Evolutionary conservation across 352 stramenopile species (phyloP), one percentile per base, ranked within the genome.

Genomic region (Pythium volutum): DNA sequence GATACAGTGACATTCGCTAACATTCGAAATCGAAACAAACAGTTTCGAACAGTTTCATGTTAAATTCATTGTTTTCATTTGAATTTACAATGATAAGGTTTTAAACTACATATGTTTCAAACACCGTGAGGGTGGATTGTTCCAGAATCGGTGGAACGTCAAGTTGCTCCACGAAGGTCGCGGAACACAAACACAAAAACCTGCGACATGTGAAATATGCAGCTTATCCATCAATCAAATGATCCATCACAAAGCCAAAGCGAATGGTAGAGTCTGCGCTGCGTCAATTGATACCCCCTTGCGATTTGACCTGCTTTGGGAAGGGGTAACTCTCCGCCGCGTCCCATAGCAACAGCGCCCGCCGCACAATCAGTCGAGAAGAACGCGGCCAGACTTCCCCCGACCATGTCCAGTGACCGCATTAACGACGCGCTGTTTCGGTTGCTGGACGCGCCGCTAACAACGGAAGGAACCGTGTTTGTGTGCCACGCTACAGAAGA

Each of bases 121-220:
- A 67, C 59, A 43, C 20, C 16, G 31, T 51, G n/a, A 43, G 46
- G 3, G 33, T 68, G 38, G 61, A 68, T 68, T 62, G 48, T 68
- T 68, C 61, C 61, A 68, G 61, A 68, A 68, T 55, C 29, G 39
- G 38, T 12, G 16, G 18, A 47, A 57, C 58, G 15, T 57, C 46
- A 53, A 66, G 23, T 54, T 53, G 55, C 39, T 46, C 5, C n/a
- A 25, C 39, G 41, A 48, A 48, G 41, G 41, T 26, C 7, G 18
- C 9, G 20, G 41, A 48, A 48, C 41, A 48, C 41, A 48, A n/a
- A 42, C 47, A 54, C 7, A 18, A 38, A 46, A 46, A 45, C 46
- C 31, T 56, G 49, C 31, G 49, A 56, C 49, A 31, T 56, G 49
- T 56, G 49, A 11, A 33, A 4, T 33, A 4, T 33, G 29, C 29